A percentile compares a stretch with the other conserved stretches of the same genome.
These are phyloP conservation scores for Dendrothele bispora DNA, from an alignment of 768 basidiomycete species.

Conservation along the genomic window DNA sequence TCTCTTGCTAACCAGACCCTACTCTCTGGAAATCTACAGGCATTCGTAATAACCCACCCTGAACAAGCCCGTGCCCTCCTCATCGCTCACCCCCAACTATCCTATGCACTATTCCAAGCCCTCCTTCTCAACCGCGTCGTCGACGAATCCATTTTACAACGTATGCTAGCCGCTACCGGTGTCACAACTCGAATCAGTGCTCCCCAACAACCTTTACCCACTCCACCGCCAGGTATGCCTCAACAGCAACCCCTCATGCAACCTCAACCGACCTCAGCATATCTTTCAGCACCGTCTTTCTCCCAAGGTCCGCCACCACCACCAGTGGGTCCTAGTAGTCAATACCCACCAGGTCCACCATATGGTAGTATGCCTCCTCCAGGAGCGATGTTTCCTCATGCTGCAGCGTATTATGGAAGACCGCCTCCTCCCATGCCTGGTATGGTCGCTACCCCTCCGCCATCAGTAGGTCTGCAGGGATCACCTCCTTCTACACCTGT, in stretches of 20 bases:
- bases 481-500: background rate
- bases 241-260: slow-evolving; percentile 27
- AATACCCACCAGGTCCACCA: slow-evolving; percentile 1
- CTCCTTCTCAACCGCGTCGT: slow-evolving; percentile 92
- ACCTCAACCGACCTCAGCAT: slow-evolving; percentile 13
- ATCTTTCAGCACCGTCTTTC: background rate
- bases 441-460: background rate
- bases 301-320: background rate
- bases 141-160: slow-evolving; percentile 80
- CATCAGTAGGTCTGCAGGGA: background rate
- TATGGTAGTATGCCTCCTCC: background rate
- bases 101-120: slow-evolving; percentile 95
- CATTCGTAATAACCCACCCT: slow-evolving; percentile 87
- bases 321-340: background rate
- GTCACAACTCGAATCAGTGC: slow-evolving; percentile 28
- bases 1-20: slow-evolving; percentile 15
- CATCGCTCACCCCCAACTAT: slow-evolving; percentile 84
- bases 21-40: slow-evolving; percentile 45
- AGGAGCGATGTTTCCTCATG: background rate
- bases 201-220: slow-evolving; percentile 14
- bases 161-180: slow-evolving; percentile 43
- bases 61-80: slow-evolving; percentile 85
- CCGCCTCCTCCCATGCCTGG: background rate
- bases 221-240: slow-evolving; percentile 21
- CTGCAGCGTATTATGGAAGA: background rate